Base-by-base conservation (phyloP, 768 basidiomycete genomes). In the Kondoa subrosea region DNA sequence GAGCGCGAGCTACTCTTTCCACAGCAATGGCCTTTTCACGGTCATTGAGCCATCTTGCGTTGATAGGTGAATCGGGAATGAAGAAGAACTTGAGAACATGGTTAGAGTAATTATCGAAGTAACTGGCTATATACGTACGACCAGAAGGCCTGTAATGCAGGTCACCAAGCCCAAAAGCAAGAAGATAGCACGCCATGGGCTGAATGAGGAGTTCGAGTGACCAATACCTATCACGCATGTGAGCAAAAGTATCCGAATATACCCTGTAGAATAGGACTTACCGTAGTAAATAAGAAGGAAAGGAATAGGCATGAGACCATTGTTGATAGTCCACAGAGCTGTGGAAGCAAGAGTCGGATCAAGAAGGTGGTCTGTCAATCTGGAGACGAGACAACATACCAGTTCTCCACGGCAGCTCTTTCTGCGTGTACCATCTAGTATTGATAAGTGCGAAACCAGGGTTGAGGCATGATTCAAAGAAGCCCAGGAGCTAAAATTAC, bases 1-100 rank as follows among this genome's bases (percentile, higher is more conserved):
- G 61, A 33, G 29, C 29, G 16, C 33, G 29, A 12, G 29, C 14
- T 16, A 63, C 14, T 14, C 61, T 27, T 26, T 66, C 65, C 27
- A 69, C 50, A 29, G 65, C 68, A 21, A 66, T 25, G n/a, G 29
- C 17, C 25, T 60, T 59, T 33, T 66, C 68, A 16, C 31, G 30
- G 29, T 57, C 33, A 56, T 33, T 40, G 2, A 69, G 60, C 27
- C 56, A 69, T 60, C 33, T 66, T 1, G 65, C 65, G 25, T 34
- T 64, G 60, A 50, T 56, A 16, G 60, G 65, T 61, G 68, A 63
- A 57, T 69, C 68, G 34, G 68, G 68, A 1, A 69, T 64, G 32
- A 67, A 59, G 66, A 67, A 57, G 27, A 57, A 57, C n/a, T n/a
- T n/a, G n/a, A n/a, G n/a, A n/a, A n/a, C n/a, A n/a, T n/a, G n/a